Evolutionary conservation across 2,329 filamentous ascomycete species (phyloP), one percentile per base, ranked within the genome.

Genomic region (Penicillium decumbens): DNA sequence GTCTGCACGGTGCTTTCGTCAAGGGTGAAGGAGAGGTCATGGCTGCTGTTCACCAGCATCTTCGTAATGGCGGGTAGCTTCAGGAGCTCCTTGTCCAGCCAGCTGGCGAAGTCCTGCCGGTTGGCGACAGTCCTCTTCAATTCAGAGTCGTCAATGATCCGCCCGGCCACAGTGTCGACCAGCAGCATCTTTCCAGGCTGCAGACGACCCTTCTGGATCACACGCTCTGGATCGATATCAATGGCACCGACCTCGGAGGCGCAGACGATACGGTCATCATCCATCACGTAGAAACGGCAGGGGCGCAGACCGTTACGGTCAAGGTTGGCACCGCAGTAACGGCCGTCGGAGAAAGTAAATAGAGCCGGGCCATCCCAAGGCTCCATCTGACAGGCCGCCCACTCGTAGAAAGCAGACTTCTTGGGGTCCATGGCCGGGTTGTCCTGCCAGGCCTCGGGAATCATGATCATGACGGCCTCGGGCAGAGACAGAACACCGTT

Each of bases 381-480:
- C 77, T 97, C 92, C 92, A 97, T 97, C 78, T 95, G 88, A 72
- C 92, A 97, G 59, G 90, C 91, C 64, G 92, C 92, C 90, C 92
- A 97, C 72, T 97, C 91, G 74, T 97, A 97, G 75, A 96, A 97
- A 44, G 92, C 92, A 51, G 91, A 88, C 76, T 97, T 97, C 65
- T 89, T 88, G 49, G 90, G 89, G 64, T 96, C 91, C 87, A 97
- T 95, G 52, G 84, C 78, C 32, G 84, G 77, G 72, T 96, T 96
- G 54, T 91, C 92, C 73, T 97, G 90, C 92, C 92, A 97, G 53
- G 92, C 92, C 74, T 97, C 92, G 20, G 92, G 92, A 43, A 97
- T 89, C 91, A 97, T 95, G 63, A 97, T 81, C 92, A 97, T 97
- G 61, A 97, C 88, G 43, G 92, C 92, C 72, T 97, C 92, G 13